Percentiles rank a stretch among this genome's conserved stretches.
Evolutionary conservation across 768 basidiomycete species (phyloP).

Genomic region (Pholiota molesta): DNA sequence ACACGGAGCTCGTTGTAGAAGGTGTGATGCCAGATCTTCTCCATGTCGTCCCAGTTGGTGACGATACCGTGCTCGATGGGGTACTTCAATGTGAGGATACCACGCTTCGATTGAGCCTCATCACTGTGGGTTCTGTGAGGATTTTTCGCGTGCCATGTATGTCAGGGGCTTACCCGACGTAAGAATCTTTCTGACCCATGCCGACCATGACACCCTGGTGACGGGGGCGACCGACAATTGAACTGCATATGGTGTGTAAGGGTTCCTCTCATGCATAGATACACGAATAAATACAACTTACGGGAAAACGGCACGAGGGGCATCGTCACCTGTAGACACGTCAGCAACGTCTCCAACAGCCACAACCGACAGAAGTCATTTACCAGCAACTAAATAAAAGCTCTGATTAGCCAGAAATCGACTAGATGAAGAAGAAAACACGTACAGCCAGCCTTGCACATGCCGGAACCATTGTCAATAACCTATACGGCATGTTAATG

Average conservation of each 20-base stretch:
- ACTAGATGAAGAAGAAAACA: conserved; percentile 28
- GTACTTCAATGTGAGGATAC: conserved; percentile 92
- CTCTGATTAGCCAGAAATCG: conserved; percentile 23
- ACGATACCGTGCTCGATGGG: conserved; percentile 94
- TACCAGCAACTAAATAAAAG: conserved; percentile 63
- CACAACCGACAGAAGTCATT: conserved; percentile 12
- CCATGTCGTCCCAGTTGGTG: conserved; percentile 99
- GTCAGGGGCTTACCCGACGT: conserved; percentile 72
- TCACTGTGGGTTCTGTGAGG: conserved; percentile 23
- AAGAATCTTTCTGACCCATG: conserved; percentile 96
- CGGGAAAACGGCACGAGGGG: conserved; percentile 94
- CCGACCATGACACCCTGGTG: conserved; percentile 97
- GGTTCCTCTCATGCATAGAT: neutral
- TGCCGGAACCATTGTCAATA: conserved; percentile 95
- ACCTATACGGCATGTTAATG: conserved; percentile 46
- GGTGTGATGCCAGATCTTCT: conserved; percentile 98
- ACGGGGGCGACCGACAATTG: conserved; percentile 93
- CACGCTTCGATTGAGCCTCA: conserved; percentile 62
- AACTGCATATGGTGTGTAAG: conserved; percentile 43
- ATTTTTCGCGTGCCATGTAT: neutral
- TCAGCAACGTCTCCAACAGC: conserved; percentile 17
- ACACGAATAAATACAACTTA: conserved; percentile 45
- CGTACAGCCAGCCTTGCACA: conserved; percentile 99
- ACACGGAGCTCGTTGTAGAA: conserved; percentile 96
- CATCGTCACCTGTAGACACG: conserved; percentile 74